A percentile compares a stretch with the other conserved stretches of the same genome.
Conservation (phyloP, 2,329 filamentous ascomycete species). For the Xylariaceae sp. region DNA sequence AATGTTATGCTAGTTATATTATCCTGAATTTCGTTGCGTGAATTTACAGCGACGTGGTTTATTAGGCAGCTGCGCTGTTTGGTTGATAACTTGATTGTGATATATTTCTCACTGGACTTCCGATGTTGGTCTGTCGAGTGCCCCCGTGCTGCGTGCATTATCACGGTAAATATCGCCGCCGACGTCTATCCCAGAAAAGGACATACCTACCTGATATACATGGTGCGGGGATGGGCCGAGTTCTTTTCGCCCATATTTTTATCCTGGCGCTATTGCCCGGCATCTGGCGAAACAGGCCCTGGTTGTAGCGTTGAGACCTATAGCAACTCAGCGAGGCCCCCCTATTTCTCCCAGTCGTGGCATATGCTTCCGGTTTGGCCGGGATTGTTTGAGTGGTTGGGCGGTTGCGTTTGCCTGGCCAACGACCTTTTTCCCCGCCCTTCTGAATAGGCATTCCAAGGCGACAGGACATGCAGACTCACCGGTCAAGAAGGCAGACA, state of each 20-base stretch:
- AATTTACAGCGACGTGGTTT: no score
- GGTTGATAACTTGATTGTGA: not conserved
- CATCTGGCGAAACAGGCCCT: no score
- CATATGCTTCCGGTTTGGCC: conserved; percentile 12
- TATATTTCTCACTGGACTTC: not conserved
- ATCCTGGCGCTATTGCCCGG: no score
- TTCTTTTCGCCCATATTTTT: no score
- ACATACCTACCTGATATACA: not conserved
- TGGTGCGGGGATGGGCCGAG: no score
- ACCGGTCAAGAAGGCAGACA: conserved; percentile 24
- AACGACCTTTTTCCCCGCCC: conserved; percentile 14
- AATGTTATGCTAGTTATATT: not conserved
- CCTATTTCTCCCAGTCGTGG: not conserved
- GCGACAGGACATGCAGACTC: conserved; percentile 23
- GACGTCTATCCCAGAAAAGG: not conserved
- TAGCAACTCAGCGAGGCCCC: not conserved
- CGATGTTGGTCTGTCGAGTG: not conserved
- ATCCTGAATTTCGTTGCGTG: not conserved
- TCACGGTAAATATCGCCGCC: not conserved
- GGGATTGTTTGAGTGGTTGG: conserved; percentile 8
- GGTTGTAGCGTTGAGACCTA: no score
- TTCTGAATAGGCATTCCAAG: conserved; percentile 13
- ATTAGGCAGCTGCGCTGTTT: no score
- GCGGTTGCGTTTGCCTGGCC: conserved; percentile 20
- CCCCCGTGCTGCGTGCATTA: not conserved